Base-by-base conservation (phyloP, 1,284 basidiomycete species). In the Bondarzewia mesenterica region DNA sequence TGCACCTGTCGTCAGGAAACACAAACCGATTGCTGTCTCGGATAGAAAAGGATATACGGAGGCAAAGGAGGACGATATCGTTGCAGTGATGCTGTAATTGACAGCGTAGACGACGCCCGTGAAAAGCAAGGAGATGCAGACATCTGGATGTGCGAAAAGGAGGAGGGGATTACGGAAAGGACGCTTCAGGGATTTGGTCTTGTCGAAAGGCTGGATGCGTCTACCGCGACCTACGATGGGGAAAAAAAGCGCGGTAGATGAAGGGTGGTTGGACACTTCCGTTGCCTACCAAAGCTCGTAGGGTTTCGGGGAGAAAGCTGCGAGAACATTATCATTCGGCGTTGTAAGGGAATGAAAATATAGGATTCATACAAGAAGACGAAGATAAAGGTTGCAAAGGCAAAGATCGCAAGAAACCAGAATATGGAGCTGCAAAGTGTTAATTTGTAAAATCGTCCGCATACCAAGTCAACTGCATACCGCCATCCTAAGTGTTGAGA, bases 371-470 rank as follows among this genome's bases (percentile, higher is more conserved):
- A n/a, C n/a, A n/a, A n/a, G n/a, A n/a, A n/a, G n/a, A n/a, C n/a
- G n/a, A n/a, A n/a, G n/a, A n/a, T n/a, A n/a, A n/a, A n/a, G n/a
- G n/a, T n/a, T n/a, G n/a, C n/a, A n/a, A n/a, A n/a, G n/a, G n/a
- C 70, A 0, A 75, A 58, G 4, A 88, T 89, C 48, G 74, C 75
- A 5, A 89, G 63, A 58, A 91, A 85, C 85, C 85, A 90, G 60
- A 91, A 91, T 20, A 90, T 85, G 3, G 84, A 71, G 56, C 85
- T 81, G 43, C 16, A 44, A 7, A 22, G 15, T 21, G 43, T n/a
- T 5, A 26, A 46, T 14, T 50, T 15, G 49, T 37, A 6, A 29
- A 14, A 16, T 16, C 6, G 8, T 14, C 3, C 6, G 8, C 6
- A 10, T 25, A 22, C n/a, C 4, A 44, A 47, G 6, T 25, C 20